Evolutionary conservation across 805 yeast species (phyloP).

Genomic region (Candida pini): DNA sequence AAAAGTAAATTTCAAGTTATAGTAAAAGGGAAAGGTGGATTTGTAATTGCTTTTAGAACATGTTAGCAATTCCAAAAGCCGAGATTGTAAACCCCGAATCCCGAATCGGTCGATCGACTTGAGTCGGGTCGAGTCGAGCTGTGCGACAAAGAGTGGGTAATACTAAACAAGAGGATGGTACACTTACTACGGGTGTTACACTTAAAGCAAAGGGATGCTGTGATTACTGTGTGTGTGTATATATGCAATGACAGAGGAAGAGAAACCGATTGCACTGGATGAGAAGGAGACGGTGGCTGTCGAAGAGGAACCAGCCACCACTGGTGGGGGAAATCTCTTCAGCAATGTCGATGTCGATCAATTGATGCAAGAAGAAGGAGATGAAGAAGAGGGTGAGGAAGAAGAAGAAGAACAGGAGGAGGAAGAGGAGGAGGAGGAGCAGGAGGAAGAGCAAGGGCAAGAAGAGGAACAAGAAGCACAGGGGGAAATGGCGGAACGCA

Average conservation of each 20-base stretch:
- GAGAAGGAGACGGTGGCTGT: not conserved
- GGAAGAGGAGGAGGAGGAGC: slow-evolving; percentile 7
- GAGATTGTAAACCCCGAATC: too few relatives aligned
- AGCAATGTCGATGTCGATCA: slow-evolving; percentile 17
- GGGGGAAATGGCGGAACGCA: not conserved
- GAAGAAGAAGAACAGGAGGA: slow-evolving; percentile 8
- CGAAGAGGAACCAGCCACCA: not conserved
- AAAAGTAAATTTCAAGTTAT: too few relatives aligned
- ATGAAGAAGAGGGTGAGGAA: slow-evolving; percentile 24
- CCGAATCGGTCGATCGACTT: too few relatives aligned
- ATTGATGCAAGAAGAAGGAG: slow-evolving; percentile 27
- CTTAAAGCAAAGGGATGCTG: not conserved
- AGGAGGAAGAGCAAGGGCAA: slow-evolving; percentile 3
- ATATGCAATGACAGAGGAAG: not conserved
- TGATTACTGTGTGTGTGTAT: not conserved
- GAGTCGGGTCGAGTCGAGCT: too few relatives aligned
- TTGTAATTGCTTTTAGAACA: too few relatives aligned
- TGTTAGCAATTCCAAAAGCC: too few relatives aligned
- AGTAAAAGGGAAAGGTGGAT: too few relatives aligned
- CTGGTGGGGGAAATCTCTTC: slow-evolving; percentile 13
- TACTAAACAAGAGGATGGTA: too few relatives aligned
- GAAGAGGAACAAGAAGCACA: slow-evolving; percentile 8
- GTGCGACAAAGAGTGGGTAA: too few relatives aligned
- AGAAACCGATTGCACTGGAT: not conserved
- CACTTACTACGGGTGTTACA: too few relatives aligned